phyloP scores from a whole-genome alignment of 139 green algal genomes.

The Dunaliella sp. region DNA sequence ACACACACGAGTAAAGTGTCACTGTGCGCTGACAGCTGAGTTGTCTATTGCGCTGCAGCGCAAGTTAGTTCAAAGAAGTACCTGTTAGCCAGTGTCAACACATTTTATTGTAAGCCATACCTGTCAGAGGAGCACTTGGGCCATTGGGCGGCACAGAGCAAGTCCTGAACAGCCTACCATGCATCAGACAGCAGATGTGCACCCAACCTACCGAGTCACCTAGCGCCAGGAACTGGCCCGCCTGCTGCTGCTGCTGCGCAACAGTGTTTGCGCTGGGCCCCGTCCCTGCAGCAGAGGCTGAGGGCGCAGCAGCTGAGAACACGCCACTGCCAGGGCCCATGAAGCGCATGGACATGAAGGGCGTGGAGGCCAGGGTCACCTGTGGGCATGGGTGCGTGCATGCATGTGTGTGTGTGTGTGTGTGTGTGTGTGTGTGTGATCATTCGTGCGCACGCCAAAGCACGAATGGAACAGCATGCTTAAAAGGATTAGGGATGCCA shows the following conservation, averaged over 20 bases:
- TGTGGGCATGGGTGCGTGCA: slow-evolving; percentile 4
- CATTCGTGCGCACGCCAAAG: too few relatives aligned
- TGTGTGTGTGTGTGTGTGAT: background rate
- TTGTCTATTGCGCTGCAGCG: too few relatives aligned
- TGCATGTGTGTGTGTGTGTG: background rate
- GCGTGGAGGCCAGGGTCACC: slow-evolving; percentile 40
- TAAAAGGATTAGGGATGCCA: too few relatives aligned
- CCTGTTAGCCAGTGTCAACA: too few relatives aligned
- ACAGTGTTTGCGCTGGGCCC: background rate
- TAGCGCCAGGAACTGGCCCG: slow-evolving; percentile 38
- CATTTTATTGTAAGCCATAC: too few relatives aligned
- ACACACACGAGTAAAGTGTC: too few relatives aligned
- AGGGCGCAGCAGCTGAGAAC: slow-evolving; percentile 9
- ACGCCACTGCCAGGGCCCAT: slow-evolving; percentile 21
- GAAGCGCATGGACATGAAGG: slow-evolving; percentile 64
- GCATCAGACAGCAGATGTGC: background rate
- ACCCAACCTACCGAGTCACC: slow-evolving; percentile 28
- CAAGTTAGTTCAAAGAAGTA: too few relatives aligned
- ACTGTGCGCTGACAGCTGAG: too few relatives aligned
- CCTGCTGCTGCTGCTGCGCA: slow-evolving; percentile 7
- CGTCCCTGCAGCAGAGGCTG: slow-evolving; percentile 59
- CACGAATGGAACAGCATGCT: too few relatives aligned
- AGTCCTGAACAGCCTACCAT: too few relatives aligned
- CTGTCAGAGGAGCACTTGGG: too few relatives aligned
- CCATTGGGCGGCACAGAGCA: too few relatives aligned